phyloP scores from a whole-genome alignment of 345 rosid species.

The Boechera divaricarpa region DNA sequence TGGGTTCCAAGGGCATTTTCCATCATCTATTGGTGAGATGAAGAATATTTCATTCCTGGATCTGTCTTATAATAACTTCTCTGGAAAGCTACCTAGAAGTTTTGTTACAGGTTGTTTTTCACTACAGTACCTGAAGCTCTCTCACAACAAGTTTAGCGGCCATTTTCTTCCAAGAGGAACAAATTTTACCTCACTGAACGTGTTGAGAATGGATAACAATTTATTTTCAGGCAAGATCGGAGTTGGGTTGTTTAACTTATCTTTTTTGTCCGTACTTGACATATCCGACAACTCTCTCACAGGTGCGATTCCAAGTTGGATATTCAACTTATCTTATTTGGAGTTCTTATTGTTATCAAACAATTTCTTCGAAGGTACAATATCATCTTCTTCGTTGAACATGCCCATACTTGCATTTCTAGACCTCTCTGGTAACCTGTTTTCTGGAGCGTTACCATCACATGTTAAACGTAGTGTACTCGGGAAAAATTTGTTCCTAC shows the following conservation, averaged over 20 bases:
- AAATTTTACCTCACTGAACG: background rate
- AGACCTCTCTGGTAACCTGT: background rate
- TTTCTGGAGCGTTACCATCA: background rate
- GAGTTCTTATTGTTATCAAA: background rate
- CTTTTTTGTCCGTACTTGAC: background rate
- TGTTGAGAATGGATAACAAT: slow-evolving; percentile 11
- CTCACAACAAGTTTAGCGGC: slow-evolving; percentile 28
- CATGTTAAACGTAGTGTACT: fast-evolving
- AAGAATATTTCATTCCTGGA: slow-evolving; percentile 1
- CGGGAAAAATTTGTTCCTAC: background rate
- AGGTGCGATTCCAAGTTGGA: slow-evolving; percentile 21
- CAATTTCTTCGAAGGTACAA: background rate
- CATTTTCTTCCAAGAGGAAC: background rate
- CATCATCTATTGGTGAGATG: slow-evolving; percentile 30
- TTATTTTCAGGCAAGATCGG: slow-evolving; percentile 21
- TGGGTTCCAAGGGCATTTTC: background rate
- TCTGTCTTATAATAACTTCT: slow-evolving; percentile 28
- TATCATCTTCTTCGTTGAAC: background rate
- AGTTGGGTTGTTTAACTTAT: slow-evolving; percentile 20
- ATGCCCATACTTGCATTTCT: background rate
- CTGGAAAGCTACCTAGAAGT: slow-evolving; percentile 21
- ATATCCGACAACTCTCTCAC: slow-evolving; percentile 20
- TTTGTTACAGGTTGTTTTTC: slow-evolving; percentile 17
- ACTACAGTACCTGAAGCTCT: background rate
- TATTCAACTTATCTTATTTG: background rate